Base-by-base conservation (phyloP, 2,329 filamentous ascomycete genomes). In the Fusarium drepaniforme region DNA sequence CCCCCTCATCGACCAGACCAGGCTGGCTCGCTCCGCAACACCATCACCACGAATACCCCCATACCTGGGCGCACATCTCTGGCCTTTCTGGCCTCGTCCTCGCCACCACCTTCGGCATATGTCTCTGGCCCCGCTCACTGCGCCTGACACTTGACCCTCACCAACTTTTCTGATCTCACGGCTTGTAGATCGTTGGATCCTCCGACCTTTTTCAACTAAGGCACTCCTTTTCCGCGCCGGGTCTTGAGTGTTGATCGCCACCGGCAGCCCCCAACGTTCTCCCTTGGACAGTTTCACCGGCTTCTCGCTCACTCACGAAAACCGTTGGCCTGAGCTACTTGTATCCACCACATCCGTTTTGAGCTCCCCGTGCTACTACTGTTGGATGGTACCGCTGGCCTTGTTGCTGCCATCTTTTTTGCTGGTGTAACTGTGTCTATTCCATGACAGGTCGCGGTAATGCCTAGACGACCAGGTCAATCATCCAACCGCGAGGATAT, bases 241-340 rank as follows among this genome's bases (percentile, higher is more conserved):
- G 49, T 53, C 30, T 21, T 74, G 70, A 68, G 73, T 64, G 68
- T 68, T 64, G 73, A 68, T 74, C 46, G 63, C 69, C 59, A 66
- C 72, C 53, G 67, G 61, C 66, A 68, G 68, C 67, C 72, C 72
- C 76, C 72, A 64, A 66, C 69, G 38, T 64, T 64, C 38, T 68
- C 67, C 57, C 25, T 59, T 68, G 53, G 60, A 67, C 68, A 60
- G 63, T 68, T 67, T 51, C 56, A 66, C 66, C 64, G 69, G 71
- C 64, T 65, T 58, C 53, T 67, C 68, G 38, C 35, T 65, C 65
- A 68, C 40, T 61, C 25, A 23, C 70, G 60, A n/a, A 49, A 53
- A 53, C 42, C 15, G 11, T 66, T 49, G 44, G 53, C 12, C 56
- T 51, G 70, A 51, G 58, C 40, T 53, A 37, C 40, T 68, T 64